These are phyloP conservation scores for Paramarasmius palmivorus DNA, from an alignment of 1,284 basidiomycete genomes.

Conservation along the genomic window DNA sequence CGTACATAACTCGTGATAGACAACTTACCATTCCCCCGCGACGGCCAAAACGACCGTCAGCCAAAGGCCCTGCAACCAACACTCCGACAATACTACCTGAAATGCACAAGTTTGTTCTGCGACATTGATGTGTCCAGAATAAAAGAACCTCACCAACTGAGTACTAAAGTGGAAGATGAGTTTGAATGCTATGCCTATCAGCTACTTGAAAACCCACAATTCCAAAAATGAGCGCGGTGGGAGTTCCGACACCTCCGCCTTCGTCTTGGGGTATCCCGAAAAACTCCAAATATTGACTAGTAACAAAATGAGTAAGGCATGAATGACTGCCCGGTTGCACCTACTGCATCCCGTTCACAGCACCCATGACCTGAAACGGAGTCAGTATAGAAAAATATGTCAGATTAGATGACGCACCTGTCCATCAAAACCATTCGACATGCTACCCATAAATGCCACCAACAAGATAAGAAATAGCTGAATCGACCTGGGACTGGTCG, in stretches of 20 bases:
- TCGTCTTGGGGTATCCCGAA: constrained; percentile 38
- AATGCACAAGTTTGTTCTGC: background rate
- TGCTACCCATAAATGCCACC: constrained; percentile 43
- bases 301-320: background rate
- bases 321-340: constrained; percentile 12
- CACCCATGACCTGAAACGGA: constrained; percentile 40
- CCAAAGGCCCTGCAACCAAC: constrained; percentile 38
- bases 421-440: constrained; percentile 47
- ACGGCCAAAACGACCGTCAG: constrained; percentile 46
- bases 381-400: background rate
- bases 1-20: background rate
- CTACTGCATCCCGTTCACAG: constrained; percentile 46
- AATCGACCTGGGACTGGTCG: constrained; percentile 35
- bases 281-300: constrained; percentile 40
- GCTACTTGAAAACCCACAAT: constrained; percentile 29
- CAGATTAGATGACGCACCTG: constrained; percentile 26
- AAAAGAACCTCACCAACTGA: constrained; percentile 6
- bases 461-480: constrained; percentile 40
- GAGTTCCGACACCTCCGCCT: constrained; percentile 43
- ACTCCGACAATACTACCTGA: constrained; percentile 38
- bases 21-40: constrained; percentile 49
- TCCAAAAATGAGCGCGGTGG: constrained; percentile 41
- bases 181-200: background rate
- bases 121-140: background rate
- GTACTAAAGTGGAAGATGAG: constrained; percentile 6